Percentiles rank a stretch among this genome's conserved stretches.
These are phyloP conservation scores for Penicillium robsamsonii DNA, from an alignment of 495 filamentous ascomycete species.

Conservation along the genomic window DNA sequence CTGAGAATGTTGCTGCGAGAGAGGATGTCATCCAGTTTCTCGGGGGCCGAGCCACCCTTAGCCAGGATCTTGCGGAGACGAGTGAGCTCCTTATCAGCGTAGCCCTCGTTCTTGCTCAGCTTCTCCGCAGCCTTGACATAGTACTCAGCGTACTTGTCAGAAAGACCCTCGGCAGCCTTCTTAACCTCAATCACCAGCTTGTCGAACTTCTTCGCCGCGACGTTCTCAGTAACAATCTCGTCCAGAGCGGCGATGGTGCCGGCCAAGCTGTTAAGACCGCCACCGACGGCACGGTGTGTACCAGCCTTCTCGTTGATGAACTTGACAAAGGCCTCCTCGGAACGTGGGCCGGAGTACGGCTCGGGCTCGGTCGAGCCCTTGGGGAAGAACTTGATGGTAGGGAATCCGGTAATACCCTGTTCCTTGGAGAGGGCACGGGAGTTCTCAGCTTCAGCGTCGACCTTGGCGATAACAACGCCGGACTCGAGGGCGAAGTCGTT, in stretches of 20 bases:
- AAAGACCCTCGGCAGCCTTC: slow-evolving; percentile 63
- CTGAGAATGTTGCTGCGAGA: slow-evolving; percentile 85
- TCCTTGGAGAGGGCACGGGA: slow-evolving; percentile 72
- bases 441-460: slow-evolving; percentile 87
- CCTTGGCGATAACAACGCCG: slow-evolving; percentile 83
- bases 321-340: slow-evolving; percentile 69
- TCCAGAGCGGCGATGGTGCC: slow-evolving; percentile 81
- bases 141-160: slow-evolving; percentile 88
- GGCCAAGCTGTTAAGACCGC: slow-evolving; percentile 73
- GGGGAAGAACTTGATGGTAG: slow-evolving; percentile 98
- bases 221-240: slow-evolving; percentile 64
- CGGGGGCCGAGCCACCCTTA: slow-evolving; percentile 80
- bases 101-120: slow-evolving; percentile 69
- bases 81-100: slow-evolving; percentile 80
- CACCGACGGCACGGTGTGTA: slow-evolving; percentile 80
- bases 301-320: slow-evolving; percentile 90
- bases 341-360: slow-evolving; percentile 73
- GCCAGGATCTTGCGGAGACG: slow-evolving; percentile 74
- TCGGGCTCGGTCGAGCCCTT: slow-evolving; percentile 74
- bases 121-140: slow-evolving; percentile 90
- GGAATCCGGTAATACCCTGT: slow-evolving; percentile 80
- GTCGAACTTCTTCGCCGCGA: slow-evolving; percentile 50
- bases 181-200: slow-evolving; percentile 63
- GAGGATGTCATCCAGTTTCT: slow-evolving; percentile 87
- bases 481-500: slow-evolving; percentile 75